These are phyloP conservation scores for Fusarium sp. DNA, from an alignment of 2,329 filamentous ascomycete genomes.

Conservation along the genomic window DNA sequence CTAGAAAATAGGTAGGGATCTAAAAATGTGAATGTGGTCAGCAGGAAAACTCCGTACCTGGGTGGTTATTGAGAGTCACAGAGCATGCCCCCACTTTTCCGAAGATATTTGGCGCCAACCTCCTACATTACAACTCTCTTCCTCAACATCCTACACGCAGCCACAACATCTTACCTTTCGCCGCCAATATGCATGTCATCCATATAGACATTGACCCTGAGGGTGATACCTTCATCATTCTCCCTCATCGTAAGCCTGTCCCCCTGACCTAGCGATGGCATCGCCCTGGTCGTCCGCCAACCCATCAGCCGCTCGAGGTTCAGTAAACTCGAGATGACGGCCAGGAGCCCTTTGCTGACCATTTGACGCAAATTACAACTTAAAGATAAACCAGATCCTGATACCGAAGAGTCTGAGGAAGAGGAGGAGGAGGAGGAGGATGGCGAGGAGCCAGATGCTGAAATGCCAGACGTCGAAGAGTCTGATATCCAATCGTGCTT, in stretches of 20 bases:
- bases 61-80: background rate
- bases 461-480: too few species aligned
- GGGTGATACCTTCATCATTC: background rate
- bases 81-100: background rate
- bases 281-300: background rate
- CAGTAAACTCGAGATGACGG: background rate
- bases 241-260: background rate
- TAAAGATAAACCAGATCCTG: background rate
- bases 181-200: background rate
- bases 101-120: background rate
- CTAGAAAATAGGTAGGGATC: too few species aligned
- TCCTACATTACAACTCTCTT: background rate
- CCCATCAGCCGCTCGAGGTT: background rate
- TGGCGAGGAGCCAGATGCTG: background rate
- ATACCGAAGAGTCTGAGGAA: background rate
- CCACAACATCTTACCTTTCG: accelerated
- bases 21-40: too few species aligned
- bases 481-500: background rate
- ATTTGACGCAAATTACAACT: background rate
- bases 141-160: background rate
- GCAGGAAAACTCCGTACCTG: too few species aligned
- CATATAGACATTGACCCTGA: background rate
- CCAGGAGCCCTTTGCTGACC: background rate
- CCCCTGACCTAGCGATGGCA: background rate
- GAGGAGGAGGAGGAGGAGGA: too few species aligned